Evolutionary conservation across 495 filamentous ascomycete species (phyloP), one percentile per base, ranked within the genome.

Genomic region (Neurospora sp.): DNA sequence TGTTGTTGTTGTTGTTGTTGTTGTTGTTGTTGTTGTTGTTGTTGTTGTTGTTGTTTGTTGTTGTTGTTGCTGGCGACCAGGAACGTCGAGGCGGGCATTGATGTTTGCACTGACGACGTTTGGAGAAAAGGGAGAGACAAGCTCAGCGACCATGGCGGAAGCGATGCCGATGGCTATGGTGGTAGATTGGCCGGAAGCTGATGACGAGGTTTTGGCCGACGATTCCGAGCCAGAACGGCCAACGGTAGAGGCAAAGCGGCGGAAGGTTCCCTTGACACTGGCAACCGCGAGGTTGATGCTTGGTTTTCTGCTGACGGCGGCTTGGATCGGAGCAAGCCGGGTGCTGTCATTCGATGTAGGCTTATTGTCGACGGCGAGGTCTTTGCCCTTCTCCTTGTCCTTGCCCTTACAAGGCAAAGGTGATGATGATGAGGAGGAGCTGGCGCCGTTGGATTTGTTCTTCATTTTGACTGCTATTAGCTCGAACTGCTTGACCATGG

Each of bases 401-500:
- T 48, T 68, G 22, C 73, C 77, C 39, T 68, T 65, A 2, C 35
- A 37, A 37, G 53, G 27, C 27, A 65, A 35, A 35, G 53, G 53
- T 16, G 6, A 65, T 65, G 27, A 37, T 65, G 27, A 37, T 17
- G 31, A 65, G 0, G 53, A 37, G 27, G 53, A 31, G 3, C 53
- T 8, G 4, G 37, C 8, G 8, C 70, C 70, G 22, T 68, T 76
- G 17, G 12, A 69, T 72, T 78, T 45, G 8, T 42, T 44, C 72
- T 79, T 82, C 69, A 81, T 73, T 73, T 84, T 85, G 22, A 79
- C 75, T 8, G 82, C 82, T 68, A 86, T 81, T 3, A 86, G 73
- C 71, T 84, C 83, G 71, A 84, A 84, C 72, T 86, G 84, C 53
- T 80, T 81, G 71, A 82, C 77, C 83, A 86, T 85, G 7, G 84